A percentile compares a stretch with the other conserved stretches of the same genome.
Conservation (phyloP, 1,284 basidiomycete genomes). For the Cutaneotrichosporon sp. region DNA sequence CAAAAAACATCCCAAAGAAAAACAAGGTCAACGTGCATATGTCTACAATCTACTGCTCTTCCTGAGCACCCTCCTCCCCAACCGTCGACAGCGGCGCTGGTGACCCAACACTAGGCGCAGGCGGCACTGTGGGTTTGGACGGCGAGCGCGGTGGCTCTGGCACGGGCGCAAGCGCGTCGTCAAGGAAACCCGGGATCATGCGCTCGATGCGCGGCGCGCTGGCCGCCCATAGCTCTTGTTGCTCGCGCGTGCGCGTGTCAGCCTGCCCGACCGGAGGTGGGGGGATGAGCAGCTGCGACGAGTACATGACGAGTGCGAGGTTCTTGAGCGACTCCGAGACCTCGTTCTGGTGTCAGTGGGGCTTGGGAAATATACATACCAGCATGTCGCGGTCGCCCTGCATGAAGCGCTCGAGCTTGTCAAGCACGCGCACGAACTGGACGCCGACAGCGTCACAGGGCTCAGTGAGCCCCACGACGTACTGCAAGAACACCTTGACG, state of each 20-base stretch:
- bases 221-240: slow-evolving; percentile 75
- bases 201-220: slow-evolving; percentile 80
- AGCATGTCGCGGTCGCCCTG: slow-evolving; percentile 80
- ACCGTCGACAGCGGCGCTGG: background rate
- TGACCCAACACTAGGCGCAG: background rate
- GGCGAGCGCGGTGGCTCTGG: background rate
- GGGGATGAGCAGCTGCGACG: slow-evolving; percentile 74
- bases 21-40: background rate
- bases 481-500: slow-evolving; percentile 94
- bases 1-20: background rate
- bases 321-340: slow-evolving; percentile 97
- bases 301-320: slow-evolving; percentile 92
- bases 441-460: slow-evolving; percentile 61
- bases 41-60: slow-evolving; percentile 7
- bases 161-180: slow-evolving; percentile 51
- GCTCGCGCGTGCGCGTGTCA: slow-evolving; percentile 64
- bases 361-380: slow-evolving; percentile 58
- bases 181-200: slow-evolving; percentile 84
- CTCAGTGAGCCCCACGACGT: slow-evolving; percentile 72
- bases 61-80: background rate
- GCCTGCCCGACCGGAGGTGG: slow-evolving; percentile 55
- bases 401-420: slow-evolving; percentile 86
- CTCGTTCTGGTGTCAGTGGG: slow-evolving; percentile 64
- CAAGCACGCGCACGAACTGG: slow-evolving; percentile 88
- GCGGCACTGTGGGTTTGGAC: background rate